phyloP scores from a whole-genome alignment of 78 protist species.

The Protostelium mycophagum region DNA sequence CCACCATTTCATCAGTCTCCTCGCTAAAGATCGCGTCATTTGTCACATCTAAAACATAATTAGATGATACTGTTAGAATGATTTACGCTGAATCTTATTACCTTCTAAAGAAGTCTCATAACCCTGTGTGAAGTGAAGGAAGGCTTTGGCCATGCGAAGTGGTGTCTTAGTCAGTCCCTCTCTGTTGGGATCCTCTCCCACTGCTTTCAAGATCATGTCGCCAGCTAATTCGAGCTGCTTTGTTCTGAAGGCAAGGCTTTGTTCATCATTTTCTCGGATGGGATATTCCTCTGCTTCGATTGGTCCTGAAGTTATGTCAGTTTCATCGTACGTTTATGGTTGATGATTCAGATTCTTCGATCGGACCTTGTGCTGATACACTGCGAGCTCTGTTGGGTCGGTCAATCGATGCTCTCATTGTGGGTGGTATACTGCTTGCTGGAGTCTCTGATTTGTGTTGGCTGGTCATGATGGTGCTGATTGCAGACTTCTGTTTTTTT shows the following conservation, averaged over 20 bases:
- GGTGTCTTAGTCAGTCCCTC: conserved; percentile 81
- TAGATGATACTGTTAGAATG: background rate
- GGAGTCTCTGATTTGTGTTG: too few species aligned
- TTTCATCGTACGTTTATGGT: too few species aligned
- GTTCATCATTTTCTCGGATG: background rate
- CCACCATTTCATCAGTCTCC: conserved; percentile 86
- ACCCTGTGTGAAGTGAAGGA: conserved; percentile 85
- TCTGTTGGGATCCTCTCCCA: conserved; percentile 57
- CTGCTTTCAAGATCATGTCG: background rate
- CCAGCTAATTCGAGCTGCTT: conserved; percentile 1
- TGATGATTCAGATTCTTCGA: too few species aligned
- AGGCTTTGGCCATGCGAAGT: conserved; percentile 79
- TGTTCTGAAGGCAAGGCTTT: background rate
- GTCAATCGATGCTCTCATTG: too few species aligned
- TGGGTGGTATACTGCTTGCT: too few species aligned
- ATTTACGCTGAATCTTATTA: background rate
- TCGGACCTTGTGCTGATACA: too few species aligned
- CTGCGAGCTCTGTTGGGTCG: too few species aligned
- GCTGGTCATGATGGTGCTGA: too few species aligned
- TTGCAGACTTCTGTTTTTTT: too few species aligned
- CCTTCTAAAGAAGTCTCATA: conserved; percentile 69
- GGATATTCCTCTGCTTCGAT: too few species aligned
- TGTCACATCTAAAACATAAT: conserved; percentile 39
- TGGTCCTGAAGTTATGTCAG: too few species aligned
- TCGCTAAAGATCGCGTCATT: conserved; percentile 85